Conservation (phyloP, 768 basidiomycete genomes). For the Serendipita indica region DNA sequence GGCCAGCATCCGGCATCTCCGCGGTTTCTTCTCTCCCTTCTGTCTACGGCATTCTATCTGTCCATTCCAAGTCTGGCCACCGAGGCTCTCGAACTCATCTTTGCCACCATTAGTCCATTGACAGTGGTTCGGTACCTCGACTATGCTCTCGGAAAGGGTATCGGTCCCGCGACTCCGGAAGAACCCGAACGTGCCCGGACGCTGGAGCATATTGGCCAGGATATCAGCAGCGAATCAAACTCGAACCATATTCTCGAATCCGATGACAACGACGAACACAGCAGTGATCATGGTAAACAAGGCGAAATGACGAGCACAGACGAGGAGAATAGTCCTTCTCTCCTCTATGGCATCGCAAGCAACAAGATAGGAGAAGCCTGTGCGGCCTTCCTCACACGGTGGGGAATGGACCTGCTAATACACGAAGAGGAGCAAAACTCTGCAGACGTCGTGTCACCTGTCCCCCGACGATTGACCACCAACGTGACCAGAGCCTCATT, state of each 20-base stretch:
- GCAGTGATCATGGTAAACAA: no score
- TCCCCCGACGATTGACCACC: neutral
- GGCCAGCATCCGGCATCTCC: conserved; percentile 65
- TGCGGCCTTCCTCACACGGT: conserved; percentile 73
- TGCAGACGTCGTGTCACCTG: conserved; percentile 4
- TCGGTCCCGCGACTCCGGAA: conserved; percentile 27
- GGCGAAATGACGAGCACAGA: neutral
- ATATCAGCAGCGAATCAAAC: neutral
- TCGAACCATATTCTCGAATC: neutral
- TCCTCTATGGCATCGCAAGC: conserved; percentile 74
- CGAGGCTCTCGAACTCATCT: conserved; percentile 54
- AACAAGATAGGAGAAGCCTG: conserved; percentile 87
- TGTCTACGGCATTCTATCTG: conserved; percentile 77
- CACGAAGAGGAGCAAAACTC: conserved; percentile 34
- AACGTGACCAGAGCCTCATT: no score
- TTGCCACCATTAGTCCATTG: conserved; percentile 61
- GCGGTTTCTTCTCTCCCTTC: conserved; percentile 66
- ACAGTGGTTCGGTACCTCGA: conserved; percentile 64
- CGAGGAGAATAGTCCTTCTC: conserved; percentile 25
- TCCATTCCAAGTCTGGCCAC: conserved; percentile 64
- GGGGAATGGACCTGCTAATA: conserved; percentile 66
- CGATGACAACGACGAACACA: neutral
- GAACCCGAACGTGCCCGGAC: conserved; percentile 53
- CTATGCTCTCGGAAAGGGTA: conserved; percentile 64
- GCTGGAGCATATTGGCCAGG: conserved; percentile 38